phyloP scores from a whole-genome alignment of 2,329 filamentous ascomycete genomes.

The Graphiopsis chlorocephala region DNA sequence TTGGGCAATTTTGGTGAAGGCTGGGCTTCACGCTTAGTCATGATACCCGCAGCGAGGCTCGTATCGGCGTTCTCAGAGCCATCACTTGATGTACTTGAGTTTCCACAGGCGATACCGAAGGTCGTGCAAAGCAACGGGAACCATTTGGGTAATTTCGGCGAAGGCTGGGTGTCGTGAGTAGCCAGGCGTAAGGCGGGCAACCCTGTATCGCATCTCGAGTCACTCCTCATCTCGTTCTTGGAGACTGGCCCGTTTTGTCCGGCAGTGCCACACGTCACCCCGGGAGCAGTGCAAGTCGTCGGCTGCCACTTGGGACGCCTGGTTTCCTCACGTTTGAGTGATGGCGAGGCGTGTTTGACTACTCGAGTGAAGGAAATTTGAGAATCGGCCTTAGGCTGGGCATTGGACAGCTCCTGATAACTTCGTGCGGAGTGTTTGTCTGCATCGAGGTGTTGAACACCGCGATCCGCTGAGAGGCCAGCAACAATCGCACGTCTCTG shows the following conservation, averaged over 20 bases:
- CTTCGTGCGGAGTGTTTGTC: neutral
- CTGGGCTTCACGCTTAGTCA: neutral
- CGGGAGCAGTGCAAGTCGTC: conserved; percentile 1
- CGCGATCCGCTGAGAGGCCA: neutral
- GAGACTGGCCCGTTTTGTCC: neutral
- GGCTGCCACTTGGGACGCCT: neutral
- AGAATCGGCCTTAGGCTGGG: neutral
- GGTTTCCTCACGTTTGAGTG: neutral
- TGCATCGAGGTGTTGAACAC: neutral
- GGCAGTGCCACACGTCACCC: neutral
- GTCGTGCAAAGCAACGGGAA: neutral
- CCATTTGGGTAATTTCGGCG: neutral
- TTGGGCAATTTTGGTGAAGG: neutral
- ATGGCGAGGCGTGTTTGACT: neutral
- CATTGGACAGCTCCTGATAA: neutral
- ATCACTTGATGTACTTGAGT: neutral
- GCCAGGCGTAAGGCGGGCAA: neutral
- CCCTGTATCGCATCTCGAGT: neutral
- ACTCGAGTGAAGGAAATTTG: neutral
- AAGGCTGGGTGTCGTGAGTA: neutral
- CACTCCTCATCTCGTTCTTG: neutral
- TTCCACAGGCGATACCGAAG: neutral
- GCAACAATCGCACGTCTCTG: neutral
- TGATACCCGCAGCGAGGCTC: neutral
- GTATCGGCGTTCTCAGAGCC: neutral